Evolutionary conservation across 2,329 filamentous ascomycete species (phyloP), one percentile per base, ranked within the genome.

Genomic region (Aspergillus cejpii): DNA sequence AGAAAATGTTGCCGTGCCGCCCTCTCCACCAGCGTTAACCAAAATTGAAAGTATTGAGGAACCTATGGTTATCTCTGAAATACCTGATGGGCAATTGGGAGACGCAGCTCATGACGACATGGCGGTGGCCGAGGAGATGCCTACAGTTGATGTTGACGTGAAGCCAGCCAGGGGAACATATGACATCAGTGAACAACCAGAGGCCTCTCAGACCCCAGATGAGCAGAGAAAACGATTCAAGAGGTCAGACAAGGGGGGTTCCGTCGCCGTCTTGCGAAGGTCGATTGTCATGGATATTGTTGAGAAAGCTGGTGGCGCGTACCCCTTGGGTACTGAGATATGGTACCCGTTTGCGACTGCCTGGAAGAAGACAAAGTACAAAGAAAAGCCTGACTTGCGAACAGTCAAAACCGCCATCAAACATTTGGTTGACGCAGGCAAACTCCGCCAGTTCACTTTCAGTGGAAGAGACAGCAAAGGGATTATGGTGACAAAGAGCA

Each of bases 251-350:
- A 61, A 55, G 43, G 67, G 65, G 21, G 75, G 75, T 8, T 71
- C 69, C 2, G 60, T 76, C 29, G 63, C 63, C 17, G 56, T 70
- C 37, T 60, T 72, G 29, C 69, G 75, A 23, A 69, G 66, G 41
- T 71, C 71, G 14, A 74, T 81, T 23, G 64, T 82, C 3, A 60
- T 78, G 56, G 70, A 78, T 20, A 73, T 82, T 29, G 55, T 82
- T 10, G 65, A 75, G 36, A 68, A 71, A 39, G 75, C 74, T 43
- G 69, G 70, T 37, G 80, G 80, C 6, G 73, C 76, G 2, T 80
- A 76, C 42, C 77, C 79, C 2, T 69, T 74, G 28, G 72, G 76
- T 19, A 67, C 66, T 36, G 77, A 80, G 51, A 68, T 81, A n/a
- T 73, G 70, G 60, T 69, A 73, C 50, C 74, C 78, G 6, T 80